phyloP scores from a whole-genome alignment of 1,284 basidiomycete genomes.

The Megacollybia platyphylla region DNA sequence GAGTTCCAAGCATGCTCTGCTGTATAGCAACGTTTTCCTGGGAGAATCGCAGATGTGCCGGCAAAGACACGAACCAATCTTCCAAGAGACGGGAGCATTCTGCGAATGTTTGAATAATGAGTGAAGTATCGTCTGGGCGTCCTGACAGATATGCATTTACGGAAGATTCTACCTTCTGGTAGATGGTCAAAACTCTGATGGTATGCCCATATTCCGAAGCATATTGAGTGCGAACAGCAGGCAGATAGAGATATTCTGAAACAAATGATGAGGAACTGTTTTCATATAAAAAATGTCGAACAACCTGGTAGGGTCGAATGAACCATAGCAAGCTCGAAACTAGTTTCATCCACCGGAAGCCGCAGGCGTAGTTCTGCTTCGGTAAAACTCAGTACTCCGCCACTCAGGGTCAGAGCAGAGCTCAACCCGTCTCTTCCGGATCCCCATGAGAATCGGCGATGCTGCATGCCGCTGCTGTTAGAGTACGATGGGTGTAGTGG shows the following conservation, averaged over 20 bases:
- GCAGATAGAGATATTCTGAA: constrained; percentile 52
- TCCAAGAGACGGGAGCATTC: constrained; percentile 14
- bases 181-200: constrained; percentile 52
- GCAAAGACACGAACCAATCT: constrained; percentile 53
- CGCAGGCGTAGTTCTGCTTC: constrained; percentile 48
- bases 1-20: constrained; percentile 62
- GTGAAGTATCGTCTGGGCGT: background rate
- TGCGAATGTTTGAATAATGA: background rate
- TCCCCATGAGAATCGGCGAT: too few species aligned
- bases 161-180: constrained; percentile 39
- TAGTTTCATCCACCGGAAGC: constrained; percentile 64
- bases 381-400: constrained; percentile 12
- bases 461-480: too few species aligned
- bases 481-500: too few species aligned
- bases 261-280: constrained; percentile 4
- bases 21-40: constrained; percentile 57
- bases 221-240: constrained; percentile 43
- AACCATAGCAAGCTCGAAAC: constrained; percentile 53
- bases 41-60: constrained; percentile 55
- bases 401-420: too few species aligned
- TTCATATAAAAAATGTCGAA: constrained; percentile 10
- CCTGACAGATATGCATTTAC: constrained; percentile 16
- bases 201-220: constrained; percentile 63
- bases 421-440: too few species aligned
- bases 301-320: constrained; percentile 50